phyloP scores from a whole-genome alignment of 306 rosid genomes.

The Dryas drummondii region DNA sequence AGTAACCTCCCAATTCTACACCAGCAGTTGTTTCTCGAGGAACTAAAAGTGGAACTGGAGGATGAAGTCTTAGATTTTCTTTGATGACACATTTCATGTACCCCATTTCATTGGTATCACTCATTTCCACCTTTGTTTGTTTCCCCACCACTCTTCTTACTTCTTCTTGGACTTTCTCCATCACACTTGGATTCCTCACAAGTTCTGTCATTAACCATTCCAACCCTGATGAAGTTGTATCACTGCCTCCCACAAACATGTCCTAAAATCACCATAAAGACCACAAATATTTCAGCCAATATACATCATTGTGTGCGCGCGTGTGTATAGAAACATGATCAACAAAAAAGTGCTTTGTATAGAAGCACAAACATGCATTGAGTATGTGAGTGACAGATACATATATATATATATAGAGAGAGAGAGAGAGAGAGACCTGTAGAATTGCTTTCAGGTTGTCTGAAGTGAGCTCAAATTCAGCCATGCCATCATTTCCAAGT shows the following conservation, averaged over 20 bases:
- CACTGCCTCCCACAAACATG: conserved; percentile 25
- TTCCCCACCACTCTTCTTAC: conserved; percentile 21
- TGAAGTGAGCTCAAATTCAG: conserved; percentile 7
- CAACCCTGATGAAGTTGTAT: conserved; percentile 7
- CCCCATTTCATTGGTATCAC: too few relatives aligned
- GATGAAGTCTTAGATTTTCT: too few relatives aligned
- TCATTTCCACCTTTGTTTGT: too few relatives aligned
- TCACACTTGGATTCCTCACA: conserved; percentile 14
- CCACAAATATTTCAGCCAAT: background rate
- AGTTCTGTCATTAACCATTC: conserved; percentile 38
- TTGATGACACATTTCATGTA: too few relatives aligned
- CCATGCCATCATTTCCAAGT: conserved; percentile 5
- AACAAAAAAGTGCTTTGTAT: background rate
- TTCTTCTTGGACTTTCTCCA: conserved; percentile 32
- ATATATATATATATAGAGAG: too few relatives aligned
- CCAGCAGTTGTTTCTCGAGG: too few relatives aligned
- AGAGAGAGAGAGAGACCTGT: background rate
- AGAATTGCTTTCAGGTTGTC: conserved; percentile 30
- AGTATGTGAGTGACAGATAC: too few relatives aligned
- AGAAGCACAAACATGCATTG: too few relatives aligned
- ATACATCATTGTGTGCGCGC: background rate
- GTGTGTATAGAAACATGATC: background rate
- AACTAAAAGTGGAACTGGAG: too few relatives aligned
- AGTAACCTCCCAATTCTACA: too few relatives aligned
- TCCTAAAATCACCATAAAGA: conserved; percentile 10